These are phyloP conservation scores for Neoboletus brunneissimus DNA, from an alignment of 768 basidiomycete genomes.

Conservation along the genomic window DNA sequence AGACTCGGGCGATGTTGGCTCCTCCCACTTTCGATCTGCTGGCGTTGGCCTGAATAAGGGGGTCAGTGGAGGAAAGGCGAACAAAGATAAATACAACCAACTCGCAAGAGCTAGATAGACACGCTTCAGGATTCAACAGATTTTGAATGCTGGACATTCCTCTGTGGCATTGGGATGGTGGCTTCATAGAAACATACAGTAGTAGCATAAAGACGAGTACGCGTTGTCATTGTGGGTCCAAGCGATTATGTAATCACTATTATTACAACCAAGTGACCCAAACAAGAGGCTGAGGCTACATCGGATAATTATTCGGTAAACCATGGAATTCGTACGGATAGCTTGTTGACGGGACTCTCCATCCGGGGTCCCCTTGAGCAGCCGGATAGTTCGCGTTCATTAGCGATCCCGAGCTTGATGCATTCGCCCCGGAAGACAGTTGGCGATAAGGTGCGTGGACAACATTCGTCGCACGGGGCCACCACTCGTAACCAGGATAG, in stretches of 20 bases:
- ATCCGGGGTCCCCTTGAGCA: slow-evolving; percentile 15
- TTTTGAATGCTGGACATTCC: slow-evolving; percentile 56
- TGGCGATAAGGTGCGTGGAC: slow-evolving; percentile 17
- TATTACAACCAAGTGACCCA: background rate
- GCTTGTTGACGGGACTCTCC: slow-evolving; percentile 16
- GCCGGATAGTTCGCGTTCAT: slow-evolving; percentile 19
- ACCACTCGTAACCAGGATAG: slow-evolving; percentile 60
- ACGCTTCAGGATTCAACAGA: slow-evolving; percentile 54
- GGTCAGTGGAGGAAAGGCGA: slow-evolving; percentile 14
- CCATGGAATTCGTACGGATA: slow-evolving; percentile 23
- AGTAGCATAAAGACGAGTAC: slow-evolving; percentile 3
- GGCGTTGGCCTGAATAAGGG: slow-evolving; percentile 29
- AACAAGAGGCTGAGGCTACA: slow-evolving; percentile 11
- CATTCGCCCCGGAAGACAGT: slow-evolving; percentile 1
- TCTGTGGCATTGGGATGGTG: slow-evolving; percentile 20
- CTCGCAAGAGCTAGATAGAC: slow-evolving; percentile 39
- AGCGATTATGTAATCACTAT: slow-evolving; percentile 28
- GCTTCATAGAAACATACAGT: slow-evolving; percentile 10
- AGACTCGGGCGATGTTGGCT: slow-evolving; percentile 34
- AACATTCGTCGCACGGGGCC: slow-evolving; percentile 42
- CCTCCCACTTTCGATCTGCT: slow-evolving; percentile 25
- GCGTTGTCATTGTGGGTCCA: slow-evolving; percentile 34
- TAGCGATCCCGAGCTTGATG: slow-evolving; percentile 5
- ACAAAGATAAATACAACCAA: slow-evolving; percentile 28
- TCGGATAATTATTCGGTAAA: slow-evolving; percentile 20